Evolutionary conservation across 352 stramenopile genomes (phyloP), one percentile per base, ranked within the genome.

Genomic region (Blastocystis sp.): DNA sequence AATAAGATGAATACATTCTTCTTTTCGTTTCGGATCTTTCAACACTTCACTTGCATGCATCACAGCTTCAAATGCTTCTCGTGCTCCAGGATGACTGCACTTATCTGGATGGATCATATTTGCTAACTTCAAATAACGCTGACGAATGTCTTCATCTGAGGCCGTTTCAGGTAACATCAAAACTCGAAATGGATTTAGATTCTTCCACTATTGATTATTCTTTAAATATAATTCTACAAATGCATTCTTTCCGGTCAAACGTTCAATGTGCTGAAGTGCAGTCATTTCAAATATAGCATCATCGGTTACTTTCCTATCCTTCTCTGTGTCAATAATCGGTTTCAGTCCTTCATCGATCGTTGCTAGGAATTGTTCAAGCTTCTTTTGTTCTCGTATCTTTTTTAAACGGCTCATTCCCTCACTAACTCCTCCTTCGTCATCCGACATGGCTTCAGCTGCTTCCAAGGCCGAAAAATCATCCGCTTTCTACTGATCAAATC

Each of bases 121-220:
- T 56, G 94, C 95, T 80, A 96, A 93, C 91, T 96, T 96, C 69
- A 93, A 92, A 58, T 96, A 96, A 91, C 95, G 93, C 91, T 95
- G 93, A 89, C 95, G 95, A 92, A 96, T 95, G 56, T 96, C 93
- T 53, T 96, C 94, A 35, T 95, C 93, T 0, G 93, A 94, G 2
- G 94, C 94, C 57, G 95, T 93, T 27, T 91, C 93, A 48, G 95
- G 92, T 53, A 96, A 92, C 94, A 96, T 95, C 30, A 96, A 91
- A 40, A 96, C 94, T 56, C 93, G 90, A 80, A 94, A 96, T 6
- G 94, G 94, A 37, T 96, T 96, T n/a, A 96, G 89, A 59, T 95
- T 96, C 90, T 95, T 95, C 94, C 94, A 96, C 89, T 93, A 84
- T 94, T 92, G 11, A 91, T 90, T 90, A 95, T 92, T 82, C 95